These are phyloP conservation scores for Colletotrichum sp. DNA, from an alignment of 2,329 filamentous ascomycete genomes.

Conservation along the genomic window DNA sequence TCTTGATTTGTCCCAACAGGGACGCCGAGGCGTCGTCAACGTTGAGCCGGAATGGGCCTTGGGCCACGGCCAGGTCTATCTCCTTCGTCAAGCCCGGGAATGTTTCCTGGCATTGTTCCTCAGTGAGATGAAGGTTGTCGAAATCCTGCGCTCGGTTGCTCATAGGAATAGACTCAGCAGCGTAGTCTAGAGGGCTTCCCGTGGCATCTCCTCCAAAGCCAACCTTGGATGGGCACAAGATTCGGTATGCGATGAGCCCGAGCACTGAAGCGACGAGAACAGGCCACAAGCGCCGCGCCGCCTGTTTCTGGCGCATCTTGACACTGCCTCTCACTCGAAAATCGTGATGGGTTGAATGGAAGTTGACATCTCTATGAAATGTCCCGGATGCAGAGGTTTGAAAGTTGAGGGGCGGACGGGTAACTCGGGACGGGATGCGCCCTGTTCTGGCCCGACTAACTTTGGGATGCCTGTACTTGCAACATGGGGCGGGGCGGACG, in stretches of 20 bases:
- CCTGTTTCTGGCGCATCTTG: conserved; percentile 2
- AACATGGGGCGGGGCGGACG: neutral
- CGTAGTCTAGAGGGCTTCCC: neutral
- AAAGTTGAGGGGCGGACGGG: neutral
- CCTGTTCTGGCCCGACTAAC: neutral
- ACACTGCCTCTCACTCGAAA: neutral
- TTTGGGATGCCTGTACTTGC: neutral
- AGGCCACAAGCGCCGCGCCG: neutral
- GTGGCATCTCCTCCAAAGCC: neutral
- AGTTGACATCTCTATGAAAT: neutral
- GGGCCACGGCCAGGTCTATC: conserved; percentile 47
- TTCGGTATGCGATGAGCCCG: neutral
- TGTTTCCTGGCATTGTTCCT: conserved; percentile 43
- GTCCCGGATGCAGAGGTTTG: neutral
- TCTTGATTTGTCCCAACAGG: conserved; percentile 38
- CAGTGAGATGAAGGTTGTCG: conserved; percentile 43
- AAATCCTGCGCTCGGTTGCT: neutral
- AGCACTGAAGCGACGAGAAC: neutral
- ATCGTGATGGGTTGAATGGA: neutral
- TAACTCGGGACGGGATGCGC: neutral
- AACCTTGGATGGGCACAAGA: neutral
- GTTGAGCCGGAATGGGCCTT: conserved; percentile 48
- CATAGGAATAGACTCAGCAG: neutral
- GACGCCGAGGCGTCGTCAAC: conserved; percentile 31
- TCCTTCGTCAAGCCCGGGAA: conserved; percentile 54